phyloP scores from a whole-genome alignment of 225 moss, liverwort and hornwort genomes.

The Pseudoscleropodium purum region DNA sequence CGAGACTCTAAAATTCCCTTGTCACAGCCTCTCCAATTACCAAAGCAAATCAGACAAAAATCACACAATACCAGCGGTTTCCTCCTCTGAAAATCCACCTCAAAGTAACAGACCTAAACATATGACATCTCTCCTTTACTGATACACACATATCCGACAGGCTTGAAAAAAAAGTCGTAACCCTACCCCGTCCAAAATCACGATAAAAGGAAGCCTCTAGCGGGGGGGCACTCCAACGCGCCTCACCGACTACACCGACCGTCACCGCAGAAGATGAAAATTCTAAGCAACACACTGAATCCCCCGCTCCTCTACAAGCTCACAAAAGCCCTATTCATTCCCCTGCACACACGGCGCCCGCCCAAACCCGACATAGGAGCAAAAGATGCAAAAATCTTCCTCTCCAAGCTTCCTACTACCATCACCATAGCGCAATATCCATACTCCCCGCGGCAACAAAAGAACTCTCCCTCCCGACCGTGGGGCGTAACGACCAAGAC shows the following conservation, averaged over 20 bases:
- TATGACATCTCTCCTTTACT: background rate
- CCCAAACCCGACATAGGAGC: background rate
- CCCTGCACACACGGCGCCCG: background rate
- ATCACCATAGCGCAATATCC: background rate
- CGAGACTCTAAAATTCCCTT: background rate
- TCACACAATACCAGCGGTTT: background rate
- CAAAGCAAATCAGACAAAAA: background rate
- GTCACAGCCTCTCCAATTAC: background rate
- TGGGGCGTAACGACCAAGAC: background rate
- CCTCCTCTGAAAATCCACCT: background rate
- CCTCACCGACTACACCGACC: background rate
- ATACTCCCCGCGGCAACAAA: background rate
- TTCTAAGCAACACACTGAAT: conserved; percentile 1
- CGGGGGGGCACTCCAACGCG: background rate
- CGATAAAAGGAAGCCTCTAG: background rate
- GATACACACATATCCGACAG: background rate
- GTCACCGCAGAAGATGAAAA: background rate
- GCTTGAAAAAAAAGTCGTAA: background rate
- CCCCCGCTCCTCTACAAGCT: background rate
- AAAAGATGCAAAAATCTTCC: background rate
- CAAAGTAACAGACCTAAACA: background rate
- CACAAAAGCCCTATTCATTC: background rate
- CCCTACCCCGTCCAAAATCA: conserved; percentile 1
- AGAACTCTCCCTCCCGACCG: background rate
- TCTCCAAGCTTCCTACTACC: background rate